phyloP scores from a whole-genome alignment of 306 rosid genomes.

The Parietaria judaica region DNA sequence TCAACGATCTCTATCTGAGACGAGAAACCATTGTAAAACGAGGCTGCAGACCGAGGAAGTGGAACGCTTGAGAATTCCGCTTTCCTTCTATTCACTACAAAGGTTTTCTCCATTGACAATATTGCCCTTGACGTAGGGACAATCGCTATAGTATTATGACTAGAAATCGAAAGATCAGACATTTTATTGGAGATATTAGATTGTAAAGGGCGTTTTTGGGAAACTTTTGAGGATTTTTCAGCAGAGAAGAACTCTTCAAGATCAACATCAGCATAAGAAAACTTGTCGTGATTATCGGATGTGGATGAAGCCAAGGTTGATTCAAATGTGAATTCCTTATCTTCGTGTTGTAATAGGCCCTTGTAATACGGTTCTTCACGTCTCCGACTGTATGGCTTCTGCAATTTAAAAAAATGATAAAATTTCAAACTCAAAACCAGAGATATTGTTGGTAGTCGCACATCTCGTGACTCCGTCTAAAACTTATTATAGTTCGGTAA shows the following conservation, averaged over 20 bases:
- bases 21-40: constrained; percentile 51
- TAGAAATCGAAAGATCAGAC: constrained; percentile 12
- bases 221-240: constrained; percentile 28
- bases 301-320: constrained; percentile 15
- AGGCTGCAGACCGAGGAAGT: constrained; percentile 70
- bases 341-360: constrained; percentile 28
- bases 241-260: constrained; percentile 28
- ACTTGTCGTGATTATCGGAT: constrained; percentile 11
- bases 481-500: too few species aligned
- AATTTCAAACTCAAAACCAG: too few species aligned
- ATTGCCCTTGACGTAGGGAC: constrained; percentile 5
- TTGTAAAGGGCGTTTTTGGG: constrained; percentile 26
- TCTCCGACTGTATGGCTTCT: constrained; percentile 12
- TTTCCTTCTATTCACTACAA: constrained; percentile 35
- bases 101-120: constrained; percentile 31
- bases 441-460: too few species aligned
- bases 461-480: too few species aligned
- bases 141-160: constrained; percentile 5
- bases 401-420: neutral
- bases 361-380: constrained; percentile 39
- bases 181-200: constrained; percentile 11
- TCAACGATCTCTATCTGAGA: constrained; percentile 60
- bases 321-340: constrained; percentile 18
- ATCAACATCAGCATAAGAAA: constrained; percentile 11
- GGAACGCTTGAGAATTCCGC: constrained; percentile 35